A percentile compares a stretch with the other conserved stretches of the same genome.
Conservation (phyloP, 1,139 yeast genomes). For the Diutina ranongensis region DNA sequence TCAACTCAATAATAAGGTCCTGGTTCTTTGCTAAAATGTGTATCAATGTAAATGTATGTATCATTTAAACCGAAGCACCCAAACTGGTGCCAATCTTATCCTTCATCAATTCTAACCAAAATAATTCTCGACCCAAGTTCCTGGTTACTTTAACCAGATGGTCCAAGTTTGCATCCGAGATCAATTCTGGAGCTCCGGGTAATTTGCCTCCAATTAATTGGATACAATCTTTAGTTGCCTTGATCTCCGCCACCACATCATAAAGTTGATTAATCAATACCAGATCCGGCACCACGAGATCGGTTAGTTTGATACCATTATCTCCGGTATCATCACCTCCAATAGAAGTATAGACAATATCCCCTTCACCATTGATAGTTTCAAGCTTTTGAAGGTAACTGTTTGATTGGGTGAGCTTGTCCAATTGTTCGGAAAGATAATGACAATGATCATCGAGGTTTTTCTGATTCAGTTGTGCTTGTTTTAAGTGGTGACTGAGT, state of each 20-base stretch:
- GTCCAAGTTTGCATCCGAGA: slow-evolving; percentile 32
- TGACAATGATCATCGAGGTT: slow-evolving; percentile 22
- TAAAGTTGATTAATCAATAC: slow-evolving; percentile 40
- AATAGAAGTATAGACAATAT: neutral
- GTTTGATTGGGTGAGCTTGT: slow-evolving; percentile 18
- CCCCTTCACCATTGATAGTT: neutral
- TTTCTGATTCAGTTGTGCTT: slow-evolving; percentile 26
- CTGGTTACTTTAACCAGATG: slow-evolving; percentile 47
- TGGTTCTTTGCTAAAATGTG: neutral
- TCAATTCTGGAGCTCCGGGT: slow-evolving; percentile 21
- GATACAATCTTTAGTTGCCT: slow-evolving; percentile 57
- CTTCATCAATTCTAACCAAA: slow-evolving; percentile 35
- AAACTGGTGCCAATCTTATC: slow-evolving; percentile 20
- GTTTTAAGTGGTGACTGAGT: slow-evolving; percentile 24
- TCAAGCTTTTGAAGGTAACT: slow-evolving; percentile 12
- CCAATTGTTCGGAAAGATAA: slow-evolving; percentile 23
- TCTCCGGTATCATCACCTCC: neutral
- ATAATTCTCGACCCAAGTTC: slow-evolving; percentile 65
- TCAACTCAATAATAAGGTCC: slow-evolving; percentile 16
- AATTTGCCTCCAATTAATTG: slow-evolving; percentile 46
- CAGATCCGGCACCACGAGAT: slow-evolving; percentile 31
- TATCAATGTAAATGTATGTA: neutral
- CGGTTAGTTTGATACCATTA: slow-evolving; percentile 16
- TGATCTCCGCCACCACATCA: slow-evolving; percentile 51
- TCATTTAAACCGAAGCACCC: too few relatives aligned